Conservation (phyloP, 495 filamentous ascomycete species). For the Tuber brumale region DNA sequence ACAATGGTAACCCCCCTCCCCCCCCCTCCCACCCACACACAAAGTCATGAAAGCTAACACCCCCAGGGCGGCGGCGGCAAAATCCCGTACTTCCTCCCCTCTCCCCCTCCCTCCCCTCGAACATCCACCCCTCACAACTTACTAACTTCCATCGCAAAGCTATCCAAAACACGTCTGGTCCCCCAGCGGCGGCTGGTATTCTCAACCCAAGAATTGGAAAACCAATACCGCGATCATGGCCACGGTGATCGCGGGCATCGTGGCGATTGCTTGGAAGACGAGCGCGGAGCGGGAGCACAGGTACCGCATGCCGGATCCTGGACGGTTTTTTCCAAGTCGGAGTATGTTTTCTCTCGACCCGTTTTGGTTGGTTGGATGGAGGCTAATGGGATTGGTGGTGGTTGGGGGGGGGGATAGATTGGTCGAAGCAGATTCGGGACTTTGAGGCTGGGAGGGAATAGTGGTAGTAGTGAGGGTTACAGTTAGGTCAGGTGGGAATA, state of each 20-base stretch:
- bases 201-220: slow-evolving; percentile 90
- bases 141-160: slow-evolving; percentile 48
- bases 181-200: slow-evolving; percentile 94
- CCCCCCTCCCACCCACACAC: neutral
- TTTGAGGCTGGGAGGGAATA: slow-evolving; percentile 67
- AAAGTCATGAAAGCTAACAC: slow-evolving; percentile 43
- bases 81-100: slow-evolving; percentile 65
- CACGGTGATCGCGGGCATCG: slow-evolving; percentile 64
- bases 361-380: slow-evolving; percentile 12
- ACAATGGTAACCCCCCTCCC: neutral
- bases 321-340: slow-evolving; percentile 89
- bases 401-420: slow-evolving; percentile 54
- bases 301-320: slow-evolving; percentile 76
- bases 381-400: slow-evolving; percentile 16
- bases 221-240: slow-evolving; percentile 81
- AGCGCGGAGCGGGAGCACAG: slow-evolving; percentile 78
- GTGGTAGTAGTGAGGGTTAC: slow-evolving; percentile 18
- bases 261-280: slow-evolving; percentile 64
- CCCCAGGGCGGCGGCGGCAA: slow-evolving; percentile 67
- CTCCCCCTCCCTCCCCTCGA: slow-evolving; percentile 24
- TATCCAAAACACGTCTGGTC: slow-evolving; percentile 99
- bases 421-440: slow-evolving; percentile 86
- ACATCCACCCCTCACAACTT: slow-evolving; percentile 19
- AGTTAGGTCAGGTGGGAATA: neutral
- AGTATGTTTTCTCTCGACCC: slow-evolving; percentile 58